These are phyloP conservation scores for Phyllosticta capitalensis DNA, from an alignment of 2,329 filamentous ascomycete genomes.

Conservation along the genomic window DNA sequence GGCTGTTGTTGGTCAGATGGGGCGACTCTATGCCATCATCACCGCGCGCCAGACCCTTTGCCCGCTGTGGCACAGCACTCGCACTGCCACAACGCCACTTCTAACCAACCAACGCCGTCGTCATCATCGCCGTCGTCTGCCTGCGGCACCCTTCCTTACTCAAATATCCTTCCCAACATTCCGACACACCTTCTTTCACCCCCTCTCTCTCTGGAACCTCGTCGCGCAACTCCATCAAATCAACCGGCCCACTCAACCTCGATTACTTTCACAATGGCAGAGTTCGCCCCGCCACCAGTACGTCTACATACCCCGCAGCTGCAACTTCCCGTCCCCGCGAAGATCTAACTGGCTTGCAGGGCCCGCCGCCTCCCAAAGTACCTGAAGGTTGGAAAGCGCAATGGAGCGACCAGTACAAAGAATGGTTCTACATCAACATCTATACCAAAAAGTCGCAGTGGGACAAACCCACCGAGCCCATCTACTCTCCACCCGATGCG, in stretches of 20 bases:
- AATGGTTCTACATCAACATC: slow-evolving; percentile 91
- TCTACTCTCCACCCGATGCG: slow-evolving; percentile 41
- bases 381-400: slow-evolving; percentile 79
- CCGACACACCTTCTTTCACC: not conserved
- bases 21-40: not conserved
- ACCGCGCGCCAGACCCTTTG: not conserved
- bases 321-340: slow-evolving; percentile 11
- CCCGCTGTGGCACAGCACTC: not conserved
- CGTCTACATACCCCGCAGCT: slow-evolving; percentile 7
- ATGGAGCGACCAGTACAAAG: slow-evolving; percentile 77
- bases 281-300: slow-evolving; percentile 28
- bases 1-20: not conserved
- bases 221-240: not conserved
- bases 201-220: not conserved
- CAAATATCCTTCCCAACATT: not conserved
- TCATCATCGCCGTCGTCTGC: not conserved
- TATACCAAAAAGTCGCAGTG: slow-evolving; percentile 84
- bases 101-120: not conserved
- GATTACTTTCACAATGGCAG: slow-evolving; percentile 19
- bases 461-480: slow-evolving; percentile 68
- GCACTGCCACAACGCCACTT: not conserved
- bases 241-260: not conserved
- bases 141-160: not conserved
- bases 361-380: slow-evolving; percentile 49
- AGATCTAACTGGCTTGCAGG: slow-evolving; percentile 17